Percentiles rank a stretch among this genome's conserved stretches.
These are phyloP conservation scores for Cryptococcus sp. DNA, from an alignment of 1,284 basidiomycete genomes.

Conservation along the genomic window DNA sequence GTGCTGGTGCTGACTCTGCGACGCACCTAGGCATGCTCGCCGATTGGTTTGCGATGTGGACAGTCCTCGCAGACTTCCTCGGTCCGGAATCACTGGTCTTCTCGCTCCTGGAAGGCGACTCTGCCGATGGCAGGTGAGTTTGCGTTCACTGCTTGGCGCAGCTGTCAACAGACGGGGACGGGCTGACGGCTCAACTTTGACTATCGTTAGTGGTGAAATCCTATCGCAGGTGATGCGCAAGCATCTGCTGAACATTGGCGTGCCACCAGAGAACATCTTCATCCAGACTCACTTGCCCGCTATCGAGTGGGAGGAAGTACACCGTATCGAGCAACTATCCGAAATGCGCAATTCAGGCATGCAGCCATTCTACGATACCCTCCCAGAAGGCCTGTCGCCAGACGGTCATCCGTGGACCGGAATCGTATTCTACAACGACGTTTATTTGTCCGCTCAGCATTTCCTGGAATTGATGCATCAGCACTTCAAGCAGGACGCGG, in stretches of 20 bases:
- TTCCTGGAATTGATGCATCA: constrained; percentile 55
- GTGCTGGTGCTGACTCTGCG: neutral
- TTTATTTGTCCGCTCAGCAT: constrained; percentile 53
- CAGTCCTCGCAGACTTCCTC: constrained; percentile 46
- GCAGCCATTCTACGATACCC: constrained; percentile 47
- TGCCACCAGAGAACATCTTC: constrained; percentile 48
- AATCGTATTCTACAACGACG: constrained; percentile 56
- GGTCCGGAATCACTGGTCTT: constrained; percentile 46
- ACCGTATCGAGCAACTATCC: constrained; percentile 53
- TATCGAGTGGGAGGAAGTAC: constrained; percentile 44
- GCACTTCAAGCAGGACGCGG: constrained; percentile 51
- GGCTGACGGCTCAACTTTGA: neutral
- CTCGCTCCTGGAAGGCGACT: constrained; percentile 45
- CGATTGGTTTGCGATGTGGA: constrained; percentile 52
- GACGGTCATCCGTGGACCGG: constrained; percentile 48
- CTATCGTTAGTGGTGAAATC: constrained; percentile 34
- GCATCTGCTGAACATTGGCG: constrained; percentile 47
- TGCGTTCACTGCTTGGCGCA: neutral
- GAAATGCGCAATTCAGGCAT: constrained; percentile 54
- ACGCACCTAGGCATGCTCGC: constrained; percentile 39
- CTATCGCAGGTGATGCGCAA: constrained; percentile 39
- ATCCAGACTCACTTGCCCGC: constrained; percentile 39
- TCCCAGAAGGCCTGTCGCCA: constrained; percentile 36
- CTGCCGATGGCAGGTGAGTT: constrained; percentile 44
- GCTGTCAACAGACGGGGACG: neutral